Base-by-base conservation (phyloP, 495 filamentous ascomycete genomes). In the Aspergillus panamensis region DNA sequence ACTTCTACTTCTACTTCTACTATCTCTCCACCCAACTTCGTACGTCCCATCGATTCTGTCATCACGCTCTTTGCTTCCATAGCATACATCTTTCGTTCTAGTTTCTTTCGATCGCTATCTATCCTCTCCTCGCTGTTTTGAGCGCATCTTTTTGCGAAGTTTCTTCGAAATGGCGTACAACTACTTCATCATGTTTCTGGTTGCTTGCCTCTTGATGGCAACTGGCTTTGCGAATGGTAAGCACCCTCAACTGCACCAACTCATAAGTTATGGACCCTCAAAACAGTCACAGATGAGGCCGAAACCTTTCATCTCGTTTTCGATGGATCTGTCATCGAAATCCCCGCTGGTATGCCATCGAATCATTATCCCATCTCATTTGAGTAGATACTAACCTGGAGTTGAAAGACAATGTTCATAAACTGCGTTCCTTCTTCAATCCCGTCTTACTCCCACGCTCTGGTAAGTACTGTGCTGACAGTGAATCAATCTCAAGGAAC, bases 181-280 rank as follows among this genome's bases (percentile, higher is more conserved):
- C 35, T 33, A 53, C 43, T 33, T 64, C 3, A 13, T 57, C 1
- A 14, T 52, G 14, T 40, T 67, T n/a, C 44, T 64, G 48, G 42
- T 50, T 48, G 45, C 57, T n/a, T 62, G 29, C 56, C 13, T 60
- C 37, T 14, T 62, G 40, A 31, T 43, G 8, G 43, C 37, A 29
- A 32, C 35, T 5, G 21, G 31, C 37, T 39, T 48, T 47, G 59
- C 59, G 10, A 29, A 29, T 16, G 61, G 64, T 64, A 58, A 61
- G 61, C 8, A 29, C 21, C 21, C 21, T 12, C 52, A 42, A 12
- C 45, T 35, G 3, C 6, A 14, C n/a, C 42, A 8, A 19, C 48
- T 52, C 14, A 25, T 48, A 6, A n/a, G 12, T 21, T 42, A 39
- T 3, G 7, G 42, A 14, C 9, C 42, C 20, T 57, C 16, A 48